phyloP scores from a whole-genome alignment of 2,329 filamentous ascomycete species.

The Xylaria sp. region DNA sequence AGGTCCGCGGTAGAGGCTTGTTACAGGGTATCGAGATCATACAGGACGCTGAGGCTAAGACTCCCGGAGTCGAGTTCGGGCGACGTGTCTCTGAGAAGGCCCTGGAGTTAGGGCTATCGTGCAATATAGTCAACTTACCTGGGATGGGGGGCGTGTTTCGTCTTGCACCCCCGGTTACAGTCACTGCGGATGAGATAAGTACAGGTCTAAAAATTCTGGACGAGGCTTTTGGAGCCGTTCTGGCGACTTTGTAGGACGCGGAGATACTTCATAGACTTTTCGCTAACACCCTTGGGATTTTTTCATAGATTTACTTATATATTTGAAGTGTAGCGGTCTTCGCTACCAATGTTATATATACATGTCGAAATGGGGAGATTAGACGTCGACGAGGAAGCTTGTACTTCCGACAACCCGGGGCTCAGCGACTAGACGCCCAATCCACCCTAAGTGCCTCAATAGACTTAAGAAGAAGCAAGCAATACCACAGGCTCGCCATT shows the following conservation, averaged over 20 bases:
- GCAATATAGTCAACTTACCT: constrained; percentile 65
- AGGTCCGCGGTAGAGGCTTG: constrained; percentile 68
- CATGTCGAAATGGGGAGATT: background rate
- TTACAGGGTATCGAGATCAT: constrained; percentile 71
- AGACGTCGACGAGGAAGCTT: background rate
- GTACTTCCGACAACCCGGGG: background rate
- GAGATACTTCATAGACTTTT: background rate
- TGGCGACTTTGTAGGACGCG: background rate
- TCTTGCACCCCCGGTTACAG: constrained; percentile 70
- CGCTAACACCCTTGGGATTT: too few relatives aligned
- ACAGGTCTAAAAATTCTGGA: constrained; percentile 67
- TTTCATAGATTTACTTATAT: too few relatives aligned
- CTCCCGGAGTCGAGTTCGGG: constrained; percentile 60
- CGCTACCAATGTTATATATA: background rate
- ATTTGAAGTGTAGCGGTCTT: background rate
- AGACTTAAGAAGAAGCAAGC: constrained; percentile 15
- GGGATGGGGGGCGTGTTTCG: constrained; percentile 68
- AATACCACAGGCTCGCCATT: constrained; percentile 31
- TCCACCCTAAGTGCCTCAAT: background rate
- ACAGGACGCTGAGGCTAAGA: constrained; percentile 59
- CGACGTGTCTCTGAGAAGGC: constrained; percentile 59
- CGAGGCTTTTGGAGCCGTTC: constrained; percentile 58
- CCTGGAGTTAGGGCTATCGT: constrained; percentile 65
- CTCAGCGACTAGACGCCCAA: background rate
- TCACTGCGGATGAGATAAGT: constrained; percentile 61